These are phyloP conservation scores for Saprolegnia parasitica DNA, from an alignment of 352 stramenopile species.

Conservation along the genomic window DNA sequence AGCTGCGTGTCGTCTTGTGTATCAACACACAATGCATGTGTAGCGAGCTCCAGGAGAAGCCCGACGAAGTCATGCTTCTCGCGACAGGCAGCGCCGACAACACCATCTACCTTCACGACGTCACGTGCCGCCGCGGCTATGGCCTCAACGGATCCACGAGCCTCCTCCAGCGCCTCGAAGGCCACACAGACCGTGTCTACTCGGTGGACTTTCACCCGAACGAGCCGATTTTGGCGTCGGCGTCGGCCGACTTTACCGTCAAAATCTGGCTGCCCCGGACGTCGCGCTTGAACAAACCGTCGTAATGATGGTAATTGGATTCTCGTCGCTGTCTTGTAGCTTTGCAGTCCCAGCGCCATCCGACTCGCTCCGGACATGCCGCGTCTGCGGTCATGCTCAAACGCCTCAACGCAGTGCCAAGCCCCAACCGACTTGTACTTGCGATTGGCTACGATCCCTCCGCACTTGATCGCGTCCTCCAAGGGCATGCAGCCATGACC, in stretches of 20 bases:
- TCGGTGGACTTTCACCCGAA: conserved; percentile 84
- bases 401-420: too few species aligned
- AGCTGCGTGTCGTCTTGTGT: too few species aligned
- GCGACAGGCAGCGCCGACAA: conserved; percentile 83
- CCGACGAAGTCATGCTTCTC: conserved; percentile 68
- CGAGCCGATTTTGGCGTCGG: conserved; percentile 78
- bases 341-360: not conserved
- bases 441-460: too few species aligned
- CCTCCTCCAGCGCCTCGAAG: conserved; percentile 80
- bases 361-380: too few species aligned
- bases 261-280: conserved; percentile 83
- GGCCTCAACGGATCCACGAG: conserved; percentile 28
- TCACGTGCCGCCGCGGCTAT: conserved; percentile 30
- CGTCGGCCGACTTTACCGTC: conserved; percentile 79
- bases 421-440: too few species aligned
- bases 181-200: conserved; percentile 85
- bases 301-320: not conserved
- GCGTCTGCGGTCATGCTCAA: too few species aligned
- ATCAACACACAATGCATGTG: not conserved
- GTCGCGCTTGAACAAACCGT: conserved; percentile 28
- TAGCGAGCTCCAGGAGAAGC: conserved; percentile 42
- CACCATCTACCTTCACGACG: conserved; percentile 84
- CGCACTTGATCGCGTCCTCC: too few species aligned
- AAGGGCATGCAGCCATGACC: too few species aligned
- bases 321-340: not conserved